Evolutionary conservation across 805 yeast genomes (phyloP), one percentile per base, ranked within the genome.

Genomic region (Schwanniomyces polymorphus): DNA sequence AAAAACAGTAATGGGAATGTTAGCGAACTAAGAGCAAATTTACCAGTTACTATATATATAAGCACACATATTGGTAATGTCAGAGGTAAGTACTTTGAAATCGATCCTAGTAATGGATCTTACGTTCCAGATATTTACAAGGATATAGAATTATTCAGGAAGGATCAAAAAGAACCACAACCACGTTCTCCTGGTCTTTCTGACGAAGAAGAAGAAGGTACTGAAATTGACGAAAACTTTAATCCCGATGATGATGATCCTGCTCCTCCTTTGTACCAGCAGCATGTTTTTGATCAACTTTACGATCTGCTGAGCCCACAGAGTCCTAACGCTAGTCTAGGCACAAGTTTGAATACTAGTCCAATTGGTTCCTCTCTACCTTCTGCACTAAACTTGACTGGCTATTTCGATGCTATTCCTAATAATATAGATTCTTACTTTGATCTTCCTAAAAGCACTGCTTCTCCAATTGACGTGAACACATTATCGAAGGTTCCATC

Each of bases 1-100:
- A 62, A 70, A 18, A 80, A 80, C 48, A 64, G 71, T 7, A 78
- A 70, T 49, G 83, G 83, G 12, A 82, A 78, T 56, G 60, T 66
- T 2, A 75, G 80, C 44, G 82, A 79, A 53, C 65, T 80, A 27
- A 64, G 80, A 42, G 80, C 84, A 9, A 79, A 78, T 50, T 59
- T 80, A 38, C 84, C 84, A 0, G 60, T 80, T 1, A 54, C 56
- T 29, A 56, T 79, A 4, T 77, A 73, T 48, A 57, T 78, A 14
- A 70, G 76, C 45, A 67, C 77, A 4, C 65, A 66, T 40, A 59
- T 58, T 1, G 77, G 77, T 2, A 61, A 60, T 42, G 72, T 66
- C 6, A 52, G 57, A n/a, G 72, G 75, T 1, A 53, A 55, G 16
- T 72, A 67, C 45, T 64, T 52, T 48, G 70, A 63, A 14, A 51